Base-by-base conservation (phyloP, 78 protist genomes). In the Dictyostelium brefeldianum region DNA sequence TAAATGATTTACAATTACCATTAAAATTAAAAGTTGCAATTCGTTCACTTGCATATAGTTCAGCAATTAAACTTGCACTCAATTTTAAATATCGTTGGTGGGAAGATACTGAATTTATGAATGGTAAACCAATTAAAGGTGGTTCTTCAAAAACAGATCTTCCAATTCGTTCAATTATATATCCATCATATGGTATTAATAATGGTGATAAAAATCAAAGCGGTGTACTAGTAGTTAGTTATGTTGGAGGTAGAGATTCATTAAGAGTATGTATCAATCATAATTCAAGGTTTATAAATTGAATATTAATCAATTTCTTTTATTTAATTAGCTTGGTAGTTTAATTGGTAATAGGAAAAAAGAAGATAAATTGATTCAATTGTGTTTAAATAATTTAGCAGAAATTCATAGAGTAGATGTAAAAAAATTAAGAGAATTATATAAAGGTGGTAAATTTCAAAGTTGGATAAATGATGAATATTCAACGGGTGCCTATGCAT, bases 141-240 rank as follows among this genome's bases (percentile, higher is more conserved):
- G 83, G 83, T 36, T 5, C 31, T 18, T 56, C 83, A 29, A 3
- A 2, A 5, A 79, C 83, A 7, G 83, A 79, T 79, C 70, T 79
- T 4, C 83, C 83, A 79, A 31, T 79, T 17, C 83, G 83, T 59
- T 4, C 14, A 4, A 62, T 79, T 22, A 31, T 41, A 46, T 79
- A 79, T 62, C 83, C 83, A 79, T 79, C 83, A 4, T 79, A 79
- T 62, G 83, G 83, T 41, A n/a, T n/a, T n/a, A n/a, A n/a, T n/a
- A 48, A 48, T 48, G 29, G 36, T 46, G 6, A 4, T 54, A 31
- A 43, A 9, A 8, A 8, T 48, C 46, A 10, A 3, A 18, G 8
- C 15, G 67, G 54, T 20, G 3, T 29, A 4, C n/a, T 79, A 9
- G 5, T 79, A 11, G 83, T 36, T 4, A 25, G 51, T 41, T 79